Base-by-base conservation (phyloP, 2,329 filamentous ascomycete species). In the Alternaria hordeiaustralica region DNA sequence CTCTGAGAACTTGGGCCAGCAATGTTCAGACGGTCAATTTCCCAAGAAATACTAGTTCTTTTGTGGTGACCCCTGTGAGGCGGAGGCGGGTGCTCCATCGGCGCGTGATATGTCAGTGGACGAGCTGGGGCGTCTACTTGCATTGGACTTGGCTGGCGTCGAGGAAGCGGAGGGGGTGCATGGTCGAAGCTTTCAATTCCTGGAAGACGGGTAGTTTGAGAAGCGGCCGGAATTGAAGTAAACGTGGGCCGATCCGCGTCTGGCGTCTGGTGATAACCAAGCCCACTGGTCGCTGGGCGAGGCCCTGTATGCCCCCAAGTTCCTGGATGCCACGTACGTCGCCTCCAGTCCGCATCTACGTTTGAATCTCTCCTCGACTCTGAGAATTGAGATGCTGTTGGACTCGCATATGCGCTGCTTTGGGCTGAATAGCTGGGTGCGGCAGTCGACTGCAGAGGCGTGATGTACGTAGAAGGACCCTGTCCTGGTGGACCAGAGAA, bases 171-270 rank as follows among this genome's bases (percentile, higher is more conserved):
- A 61, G 87, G 87, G 25, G 89, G 90, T 23, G 92, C 84, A 60
- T 92, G 90, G 74, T 95, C 93, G 72, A 97, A 97, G 15, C 93
- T 96, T 77, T 97, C 93, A 69, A 97, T 97, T 13, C 94, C 94
- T 1, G 94, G 94, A 13, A 97, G 85, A 43, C 93, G 89, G 13
- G 93, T 84, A 5, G 85, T 87, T 70, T 90, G 89, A 55, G 81
- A 74, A 79, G 84, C 78, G 81, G 88, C 69, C 78, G 87, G 75
- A 79, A 87, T 77, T 75, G 86, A 75, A 61, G 86, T 74, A 82
- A 87, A 80, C 74, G 87, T 73, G 77, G 88, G 76, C 81, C 87
- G 80, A 82, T 88, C 76, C 79, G 88, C 73, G 72, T 90, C 87
- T n/a, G 33, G 33, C 13, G 33, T 36, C 33, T 92, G 88, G 43